Evolutionary conservation across 2,329 filamentous ascomycete genomes (phyloP).

Genomic region (Cytospora schulzeri): DNA sequence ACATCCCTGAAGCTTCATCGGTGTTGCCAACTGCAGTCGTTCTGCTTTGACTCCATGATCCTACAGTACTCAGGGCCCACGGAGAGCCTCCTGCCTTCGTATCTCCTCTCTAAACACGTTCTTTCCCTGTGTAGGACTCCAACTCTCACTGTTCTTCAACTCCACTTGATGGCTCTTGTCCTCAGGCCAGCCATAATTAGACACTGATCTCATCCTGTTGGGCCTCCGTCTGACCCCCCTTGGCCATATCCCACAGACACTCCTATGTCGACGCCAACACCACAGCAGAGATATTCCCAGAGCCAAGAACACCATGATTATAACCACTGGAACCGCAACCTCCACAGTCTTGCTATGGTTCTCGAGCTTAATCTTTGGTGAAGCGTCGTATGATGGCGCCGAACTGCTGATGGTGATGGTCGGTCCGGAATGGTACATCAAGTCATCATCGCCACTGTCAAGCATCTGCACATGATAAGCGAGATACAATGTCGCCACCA

Average conservation of each 20-base stretch:
- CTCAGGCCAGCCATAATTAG: constrained; percentile 13
- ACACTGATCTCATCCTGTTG: constrained; percentile 7
- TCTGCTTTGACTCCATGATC: neutral
- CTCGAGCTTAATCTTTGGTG: neutral
- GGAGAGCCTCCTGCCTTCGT: constrained; percentile 35
- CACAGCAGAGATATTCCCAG: constrained; percentile 32
- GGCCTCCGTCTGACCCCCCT: constrained; percentile 14
- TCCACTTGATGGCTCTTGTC: constrained; percentile 33
- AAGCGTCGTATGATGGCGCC: constrained; percentile 3
- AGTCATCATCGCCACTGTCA: constrained; percentile 15
- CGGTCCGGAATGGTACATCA: constrained; percentile 31
- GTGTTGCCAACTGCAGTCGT: no score
- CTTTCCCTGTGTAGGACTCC: constrained; percentile 34
- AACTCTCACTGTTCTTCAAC: constrained; percentile 37
- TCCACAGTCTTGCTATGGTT: constrained; percentile 28
- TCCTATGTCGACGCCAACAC: constrained; percentile 33
- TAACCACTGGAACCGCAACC: constrained; percentile 37
- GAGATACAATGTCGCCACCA: constrained; percentile 31
- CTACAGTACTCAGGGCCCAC: neutral
- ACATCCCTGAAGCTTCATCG: neutral
- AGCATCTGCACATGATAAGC: constrained; percentile 31
- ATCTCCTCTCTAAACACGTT: constrained; percentile 44
- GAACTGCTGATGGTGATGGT: constrained; percentile 31
- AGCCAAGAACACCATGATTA: constrained; percentile 31
- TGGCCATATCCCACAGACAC: constrained; percentile 20